phyloP scores from a whole-genome alignment of 331 rosid genomes.

The Erythrophleum ivorense region DNA sequence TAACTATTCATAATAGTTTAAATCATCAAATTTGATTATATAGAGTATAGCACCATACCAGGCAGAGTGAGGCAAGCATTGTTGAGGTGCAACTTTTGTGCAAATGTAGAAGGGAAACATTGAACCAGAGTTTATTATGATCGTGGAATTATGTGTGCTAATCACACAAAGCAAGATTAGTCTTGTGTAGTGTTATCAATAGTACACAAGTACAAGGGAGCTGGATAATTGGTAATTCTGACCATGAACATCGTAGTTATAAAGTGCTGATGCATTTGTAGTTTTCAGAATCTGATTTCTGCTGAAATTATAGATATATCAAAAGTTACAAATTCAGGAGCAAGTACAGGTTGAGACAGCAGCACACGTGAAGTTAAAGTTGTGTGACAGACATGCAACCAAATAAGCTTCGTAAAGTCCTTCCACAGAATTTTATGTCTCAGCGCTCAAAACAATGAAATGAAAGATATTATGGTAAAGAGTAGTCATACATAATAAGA shows the following conservation, averaged over 20 bases:
- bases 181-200: neutral
- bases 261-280: neutral
- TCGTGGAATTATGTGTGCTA: neutral
- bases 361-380: neutral
- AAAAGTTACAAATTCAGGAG: neutral
- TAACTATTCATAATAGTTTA: neutral
- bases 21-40: neutral
- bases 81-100: neutral
- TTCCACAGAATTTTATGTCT: conserved; percentile 13
- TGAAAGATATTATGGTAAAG: conserved; percentile 19
- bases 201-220: neutral
- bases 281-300: neutral
- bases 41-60: neutral
- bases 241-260: neutral
- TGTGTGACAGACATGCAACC: neutral
- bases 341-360: neutral
- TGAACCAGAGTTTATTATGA: neutral
- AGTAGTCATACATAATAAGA: neutral
- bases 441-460: conserved; percentile 3
- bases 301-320: neutral
- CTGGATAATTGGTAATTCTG: neutral
- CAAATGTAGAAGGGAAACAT: conserved; percentile 12
- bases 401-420: neutral
- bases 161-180: neutral
- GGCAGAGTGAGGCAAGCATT: conserved; percentile 17